Evolutionary conservation across 805 yeast genomes (phyloP).

Genomic region (Ogataea nitratoaversa): DNA sequence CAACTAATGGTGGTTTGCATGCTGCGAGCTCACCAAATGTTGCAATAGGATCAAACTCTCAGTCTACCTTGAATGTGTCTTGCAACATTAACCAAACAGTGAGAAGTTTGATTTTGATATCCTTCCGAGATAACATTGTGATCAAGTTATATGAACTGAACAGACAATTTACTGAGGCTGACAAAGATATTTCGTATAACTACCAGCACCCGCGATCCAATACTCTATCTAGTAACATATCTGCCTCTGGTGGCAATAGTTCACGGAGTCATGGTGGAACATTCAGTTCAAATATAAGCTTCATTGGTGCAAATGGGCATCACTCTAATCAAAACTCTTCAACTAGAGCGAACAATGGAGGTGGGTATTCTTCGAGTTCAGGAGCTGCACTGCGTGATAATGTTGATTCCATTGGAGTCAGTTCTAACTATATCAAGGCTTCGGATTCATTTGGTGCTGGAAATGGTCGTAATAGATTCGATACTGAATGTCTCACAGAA

Average conservation of each 20-base stretch:
- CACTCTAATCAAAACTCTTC: not conserved
- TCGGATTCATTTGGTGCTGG: not conserved
- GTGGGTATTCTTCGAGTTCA: not conserved
- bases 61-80: not conserved
- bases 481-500: constrained; percentile 2
- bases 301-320: not conserved
- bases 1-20: not conserved
- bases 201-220: not conserved
- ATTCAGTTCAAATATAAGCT: not conserved
- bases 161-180: constrained; percentile 25
- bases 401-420: not conserved
- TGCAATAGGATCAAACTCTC: not conserved
- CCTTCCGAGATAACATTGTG: constrained; percentile 50
- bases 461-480: not conserved
- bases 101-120: constrained; percentile 37
- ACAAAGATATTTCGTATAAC: constrained; percentile 9
- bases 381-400: not conserved
- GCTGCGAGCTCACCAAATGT: not conserved
- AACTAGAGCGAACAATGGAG: not conserved
- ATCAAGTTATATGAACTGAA: constrained; percentile 48
- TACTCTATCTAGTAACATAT: not conserved
- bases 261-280: not conserved
- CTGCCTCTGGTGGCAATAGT: constrained; percentile 4
- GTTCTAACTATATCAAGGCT: not conserved
- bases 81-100: constrained; percentile 21